Evolutionary conservation across 2,329 filamentous ascomycete genomes (phyloP), one percentile per base, ranked within the genome.

Genomic region (Lizonia empirigonia): DNA sequence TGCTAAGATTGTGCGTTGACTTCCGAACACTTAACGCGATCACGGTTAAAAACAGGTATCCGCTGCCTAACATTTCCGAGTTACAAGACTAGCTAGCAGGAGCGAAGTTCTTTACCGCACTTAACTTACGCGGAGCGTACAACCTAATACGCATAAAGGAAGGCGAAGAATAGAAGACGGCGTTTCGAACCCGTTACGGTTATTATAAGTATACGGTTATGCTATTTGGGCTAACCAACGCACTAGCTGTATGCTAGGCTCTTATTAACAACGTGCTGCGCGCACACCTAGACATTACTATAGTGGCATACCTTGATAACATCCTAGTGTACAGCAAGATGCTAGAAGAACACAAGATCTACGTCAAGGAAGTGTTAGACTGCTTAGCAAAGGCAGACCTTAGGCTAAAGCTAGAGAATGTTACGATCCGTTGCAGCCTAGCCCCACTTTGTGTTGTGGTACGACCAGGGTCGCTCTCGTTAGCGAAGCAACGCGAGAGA

Each of bases 171-270:
- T 72, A 53, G 50, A 73, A 72, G 37, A 74, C 39, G 7, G 56
- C 46, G 12, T 74, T 73, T 52, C 39, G 50, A 20, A 67, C 24
- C 6, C 35, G 39, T 19, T 70, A 60, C 38, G 49, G 57, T 3
- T 39, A 63, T 23, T 74, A 54, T 48, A 51, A 73, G 40, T 73
- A 70, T 37, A 26, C 63, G 22, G 44, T 72, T 13, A 70, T 70
- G 44, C 55, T 52, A 13, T 73, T 73, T 48, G 51, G 59, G 1
- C 39, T 72, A 24, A 65, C 44, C 8, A 63, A 60, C 56, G 30
- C 44, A 5, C 44, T 27, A 37, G 30, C 19, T 16, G 29, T 13
- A 7, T 47, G 23, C 13, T 36, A 47, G 18, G n/a, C 6, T 7
- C 13, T 36, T 9, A 20, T 37, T 19, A 39, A 37, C 15, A 37